Percentiles rank a stretch among this genome's conserved stretches.
These are phyloP conservation scores for Pseudoperonospora humuli DNA, from an alignment of 352 stramenopile species.

Conservation along the genomic window DNA sequence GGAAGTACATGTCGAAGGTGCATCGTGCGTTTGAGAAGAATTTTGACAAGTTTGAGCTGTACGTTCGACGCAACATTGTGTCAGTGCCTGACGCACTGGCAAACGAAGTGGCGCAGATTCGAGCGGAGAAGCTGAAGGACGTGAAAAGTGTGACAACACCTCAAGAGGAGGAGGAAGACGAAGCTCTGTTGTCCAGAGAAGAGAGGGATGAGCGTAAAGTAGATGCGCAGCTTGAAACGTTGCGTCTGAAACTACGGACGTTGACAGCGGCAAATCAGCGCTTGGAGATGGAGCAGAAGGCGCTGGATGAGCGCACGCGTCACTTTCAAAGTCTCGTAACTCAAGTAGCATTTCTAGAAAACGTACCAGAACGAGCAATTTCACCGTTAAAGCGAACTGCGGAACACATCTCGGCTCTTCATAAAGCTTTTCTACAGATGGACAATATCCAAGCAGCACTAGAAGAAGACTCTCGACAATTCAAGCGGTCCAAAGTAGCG, in stretches of 20 bases:
- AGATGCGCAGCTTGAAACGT: conserved; percentile 26
- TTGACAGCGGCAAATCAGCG: conserved; percentile 33
- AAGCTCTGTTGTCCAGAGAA: conserved; percentile 29
- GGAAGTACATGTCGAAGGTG: conserved; percentile 54
- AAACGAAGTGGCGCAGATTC: conserved; percentile 38
- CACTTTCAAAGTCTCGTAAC: conserved; percentile 31
- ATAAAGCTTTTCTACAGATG: conserved; percentile 42
- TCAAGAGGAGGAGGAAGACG: conserved; percentile 12
- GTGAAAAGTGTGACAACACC: neutral
- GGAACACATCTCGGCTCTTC: conserved; percentile 33
- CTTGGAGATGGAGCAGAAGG: conserved; percentile 40
- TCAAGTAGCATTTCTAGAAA: conserved; percentile 44
- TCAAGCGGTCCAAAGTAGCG: conserved; percentile 46
- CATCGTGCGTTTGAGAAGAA: conserved; percentile 66
- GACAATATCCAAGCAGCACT: conserved; percentile 33
- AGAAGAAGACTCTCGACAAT: conserved; percentile 39
- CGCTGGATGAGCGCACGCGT: conserved; percentile 28
- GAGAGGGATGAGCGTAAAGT: conserved; percentile 34
- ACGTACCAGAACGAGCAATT: conserved; percentile 28
- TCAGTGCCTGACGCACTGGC: conserved; percentile 35
- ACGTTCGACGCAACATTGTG: conserved; percentile 71
- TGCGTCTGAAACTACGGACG: conserved; percentile 31
- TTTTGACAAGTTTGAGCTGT: conserved; percentile 81
- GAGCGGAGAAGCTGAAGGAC: conserved; percentile 19
- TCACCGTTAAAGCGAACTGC: conserved; percentile 38